Base-by-base conservation (phyloP, 176 grass and related monocot species). In the Themeda triandra region DNA sequence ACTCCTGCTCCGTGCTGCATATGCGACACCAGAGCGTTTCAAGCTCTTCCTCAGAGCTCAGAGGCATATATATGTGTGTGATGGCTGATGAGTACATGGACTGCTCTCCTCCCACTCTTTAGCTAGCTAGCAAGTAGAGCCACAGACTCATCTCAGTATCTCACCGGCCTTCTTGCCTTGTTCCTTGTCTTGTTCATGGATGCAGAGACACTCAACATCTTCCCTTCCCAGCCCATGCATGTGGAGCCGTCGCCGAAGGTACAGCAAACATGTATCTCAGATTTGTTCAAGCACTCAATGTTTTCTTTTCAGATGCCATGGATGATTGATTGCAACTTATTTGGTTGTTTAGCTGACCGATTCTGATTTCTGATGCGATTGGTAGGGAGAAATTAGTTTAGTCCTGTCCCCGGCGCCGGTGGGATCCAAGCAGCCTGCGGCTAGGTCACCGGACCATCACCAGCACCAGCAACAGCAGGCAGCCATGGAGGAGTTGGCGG, bases 141-240 rank as follows among this genome's bases (percentile, higher is more conserved):
- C 62, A 36, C 85, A 76, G 71, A 37, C 24, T 24, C 68, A 65
- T n/a, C n/a, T n/a, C n/a, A n/a, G n/a, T n/a, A n/a, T n/a, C 24
- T 24, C 68, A 65, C 24, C 70, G 64, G 46, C 36, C 28, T 28
- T 76, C 29, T 8, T 59, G 75, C 81, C 60, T 86, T 56, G 67
- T 39, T 88, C 69, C 33, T 69, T 84, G 46, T 82, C 68, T 89
- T 86, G 83, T 83, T 92, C 86, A 82, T 92, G 86, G 84, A 85
- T 99, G 96, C 96, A 99, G 96, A 99, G 86, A 99, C 96, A 42
- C 80, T 99, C 83, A 99, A 96, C 91, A 94, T 99, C 73, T 94
- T 99, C 88, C 96, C 96, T 87, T 96, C 96, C 80, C 91, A 96
- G 80, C 96, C 96, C 51, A 99, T 94, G 93, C 96, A 99, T 82